Base-by-base conservation (phyloP, 805 yeast species). In the Starmera dryadoides region DNA sequence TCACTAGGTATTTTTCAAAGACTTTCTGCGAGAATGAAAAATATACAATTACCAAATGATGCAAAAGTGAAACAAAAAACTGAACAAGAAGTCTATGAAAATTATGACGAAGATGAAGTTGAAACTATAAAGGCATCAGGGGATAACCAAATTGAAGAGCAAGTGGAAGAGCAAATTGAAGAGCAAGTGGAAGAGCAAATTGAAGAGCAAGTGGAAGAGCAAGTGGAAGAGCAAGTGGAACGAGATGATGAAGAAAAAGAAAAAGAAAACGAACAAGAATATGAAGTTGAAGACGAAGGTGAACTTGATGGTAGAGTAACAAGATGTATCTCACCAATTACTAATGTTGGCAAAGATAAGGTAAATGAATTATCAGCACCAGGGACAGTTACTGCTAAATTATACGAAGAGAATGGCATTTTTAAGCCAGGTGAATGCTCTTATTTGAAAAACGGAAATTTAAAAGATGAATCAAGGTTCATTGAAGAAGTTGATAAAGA, bases 321-420 rank as follows among this genome's bases (percentile, higher is more conserved):
- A 12, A 20, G 16, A 18, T 16, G 18, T 26, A n/a, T 6, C 15
- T 4, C 18, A 7, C 15, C 26, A 6, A 17, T 15, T 17, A n/a
- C n/a, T n/a, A 32, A n/a, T 32, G 16, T 8, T n/a, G 20, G n/a
- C n/a, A n/a, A n/a, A n/a, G n/a, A n/a, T n/a, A 10, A n/a, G n/a
- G n/a, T n/a, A n/a, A n/a, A n/a, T n/a, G n/a, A n/a, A n/a, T 16
- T 42, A 5, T 20, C 39, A 6, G 16, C n/a, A 9, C 39, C 26
- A 14, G 36, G 36, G 11, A 25, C 42, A 2, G 15, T 39, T 12
- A 39, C 42, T 14, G 42, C 42, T 1, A 39, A 32, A 16, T 22
- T 39, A 15, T 35, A 17, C 20, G 33, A 19, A 10, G 38, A 39
- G 20, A 30, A 30, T 30, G 32, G 32, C 10, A 30, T 30, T 14